Evolutionary conservation across 306 rosid genomes (phyloP).

Genomic region (Lathyrus tuberosus): DNA sequence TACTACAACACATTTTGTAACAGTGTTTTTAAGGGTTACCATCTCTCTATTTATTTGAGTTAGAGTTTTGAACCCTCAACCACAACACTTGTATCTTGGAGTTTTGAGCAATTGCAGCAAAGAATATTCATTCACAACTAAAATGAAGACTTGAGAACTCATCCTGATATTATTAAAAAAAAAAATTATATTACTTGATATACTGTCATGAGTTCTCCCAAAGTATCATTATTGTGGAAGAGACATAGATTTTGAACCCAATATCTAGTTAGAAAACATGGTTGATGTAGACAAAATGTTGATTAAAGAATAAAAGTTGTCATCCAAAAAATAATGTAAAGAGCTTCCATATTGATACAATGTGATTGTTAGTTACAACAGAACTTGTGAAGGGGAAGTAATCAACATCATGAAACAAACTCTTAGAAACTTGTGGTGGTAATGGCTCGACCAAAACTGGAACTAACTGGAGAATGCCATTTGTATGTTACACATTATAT

Average conservation of each 20-base stretch:
- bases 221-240: not conserved
- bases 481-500: too few relatives aligned
- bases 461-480: too few relatives aligned
- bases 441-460: too few relatives aligned
- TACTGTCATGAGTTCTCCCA: not conserved
- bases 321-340: conserved; percentile 33
- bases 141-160: not conserved
- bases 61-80: too few relatives aligned
- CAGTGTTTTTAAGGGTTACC: too few relatives aligned
- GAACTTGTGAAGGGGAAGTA: conserved; percentile 31
- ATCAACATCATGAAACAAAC: conserved; percentile 36
- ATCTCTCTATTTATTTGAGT: too few relatives aligned
- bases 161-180: not conserved
- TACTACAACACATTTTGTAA: too few relatives aligned
- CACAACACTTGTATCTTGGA: too few relatives aligned
- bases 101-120: too few relatives aligned
- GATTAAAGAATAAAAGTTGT: not conserved
- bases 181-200: too few relatives aligned
- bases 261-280: conserved; percentile 9
- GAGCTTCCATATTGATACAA: conserved; percentile 43
- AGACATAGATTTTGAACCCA: conserved; percentile 2
- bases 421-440: too few relatives aligned
- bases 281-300: not conserved
- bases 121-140: conserved; percentile 6
- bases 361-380: conserved; percentile 48